Base-by-base conservation (phyloP, 495 filamentous ascomycete species). In the Daldinia vernicosa region DNA sequence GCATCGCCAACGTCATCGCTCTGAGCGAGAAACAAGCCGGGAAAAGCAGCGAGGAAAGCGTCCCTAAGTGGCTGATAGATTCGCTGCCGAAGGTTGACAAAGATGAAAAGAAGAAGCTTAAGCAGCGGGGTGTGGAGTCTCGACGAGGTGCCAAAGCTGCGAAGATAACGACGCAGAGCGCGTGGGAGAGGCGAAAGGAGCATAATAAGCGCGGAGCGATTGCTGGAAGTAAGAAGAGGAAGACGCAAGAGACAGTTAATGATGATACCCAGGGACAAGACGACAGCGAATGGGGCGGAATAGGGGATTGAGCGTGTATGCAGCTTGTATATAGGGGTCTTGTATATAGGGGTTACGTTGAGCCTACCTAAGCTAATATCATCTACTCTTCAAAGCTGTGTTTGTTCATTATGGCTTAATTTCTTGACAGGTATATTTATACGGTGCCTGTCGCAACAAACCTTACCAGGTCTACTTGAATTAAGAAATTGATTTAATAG, bases 161-260 rank as follows among this genome's bases (percentile, higher is more conserved):
- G 58, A 84, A 89, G 63, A 99, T 99, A 76, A 94, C 92, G 70
- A 97, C 93, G 0, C 96, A 95, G 87, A 96, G 94, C 77, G 91
- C 93, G 9, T 98, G 88, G 83, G 93, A 98, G 76, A 86, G 92
- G 74, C 81, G 86, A 69, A 78, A 89, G 82, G 92, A 95, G 81
- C 87, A 96, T 76, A 92, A 89, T 69, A 88, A 81, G 79, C 90
- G 83, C 75, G 91, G 89, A 27, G 93, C 93, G 32, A 89, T 92
- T 68, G 83, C 83, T 72, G 92, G 88, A 28, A 95, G 89, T 76
- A 89, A 88, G 77, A 86, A 82, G 76, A 83, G 88, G 78, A 88
- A 87, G 77, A 74, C 77, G 53, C 77, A 77, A 63, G 75, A 68
- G 45, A 72, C 72, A 8, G 65, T 62, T 8, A 79, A 68, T 28